phyloP scores from a whole-genome alignment of 345 rosid species.

The Hibiscus syriacus region DNA sequence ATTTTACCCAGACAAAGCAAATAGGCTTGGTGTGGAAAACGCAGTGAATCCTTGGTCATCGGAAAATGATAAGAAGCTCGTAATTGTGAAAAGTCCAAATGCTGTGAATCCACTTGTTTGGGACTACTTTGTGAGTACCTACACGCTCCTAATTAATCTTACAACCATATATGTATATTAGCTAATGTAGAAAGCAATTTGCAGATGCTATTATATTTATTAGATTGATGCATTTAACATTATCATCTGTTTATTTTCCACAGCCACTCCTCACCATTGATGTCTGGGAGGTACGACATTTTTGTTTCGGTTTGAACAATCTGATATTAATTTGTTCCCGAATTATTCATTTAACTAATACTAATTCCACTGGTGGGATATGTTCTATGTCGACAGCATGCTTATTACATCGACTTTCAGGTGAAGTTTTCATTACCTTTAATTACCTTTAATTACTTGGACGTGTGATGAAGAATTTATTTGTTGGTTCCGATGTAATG shows the following conservation, averaged over 20 bases:
- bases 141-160: neutral
- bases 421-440: too few species aligned
- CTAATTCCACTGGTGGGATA: constrained; percentile 13
- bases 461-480: neutral
- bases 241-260: constrained; percentile 21
- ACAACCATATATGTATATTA: neutral
- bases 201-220: neutral
- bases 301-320: neutral
- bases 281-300: constrained; percentile 82
- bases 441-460: constrained; percentile 1
- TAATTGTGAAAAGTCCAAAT: constrained; percentile 75
- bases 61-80: constrained; percentile 75
- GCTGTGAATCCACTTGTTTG: constrained; percentile 94
- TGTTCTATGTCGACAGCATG: constrained; percentile 53
- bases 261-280: constrained; percentile 94
- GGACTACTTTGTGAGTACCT: constrained; percentile 67
- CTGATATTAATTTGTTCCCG: neutral
- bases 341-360: neutral
- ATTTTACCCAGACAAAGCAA: constrained; percentile 59
- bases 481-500: neutral
- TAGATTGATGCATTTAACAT: constrained; percentile 14
- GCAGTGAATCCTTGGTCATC: constrained; percentile 59
- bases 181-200: neutral
- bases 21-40: constrained; percentile 56
- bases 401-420: constrained; percentile 92